Base-by-base conservation (phyloP, 768 basidiomycete genomes). In the Gloeophyllum trabeum region DNA sequence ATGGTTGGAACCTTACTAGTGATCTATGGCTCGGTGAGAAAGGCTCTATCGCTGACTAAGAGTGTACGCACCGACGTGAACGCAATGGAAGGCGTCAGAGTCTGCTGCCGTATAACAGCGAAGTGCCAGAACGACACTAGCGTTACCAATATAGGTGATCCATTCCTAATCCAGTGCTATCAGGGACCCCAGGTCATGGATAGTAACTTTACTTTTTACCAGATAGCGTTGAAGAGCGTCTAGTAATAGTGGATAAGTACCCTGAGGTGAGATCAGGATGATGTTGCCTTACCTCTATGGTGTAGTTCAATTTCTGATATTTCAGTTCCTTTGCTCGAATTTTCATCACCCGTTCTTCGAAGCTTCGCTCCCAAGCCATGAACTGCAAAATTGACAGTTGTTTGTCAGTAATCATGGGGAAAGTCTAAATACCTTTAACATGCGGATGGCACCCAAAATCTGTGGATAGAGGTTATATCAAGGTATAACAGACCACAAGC, bases 321-420 rank as follows among this genome's bases (percentile, higher is more conserved):
- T 78, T 79, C 19, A 96, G 66, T 58, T 96, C 91, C 49, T 77
- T 81, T 34, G 78, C 77, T 20, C 91, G 75, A 45, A 94, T 67
- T 40, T 72, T 76, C 41, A 83, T 57, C 1, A 92, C 79, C 6
- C 70, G 71, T 19, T 69, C 66, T 60, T 94, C 91, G 51, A 93
- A 93, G 54, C 77, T 88, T 20, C 91, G 78, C 58, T 96, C 91
- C 91, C 79, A 81, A 13, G 89, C 91, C 89, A 94, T 93, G 61
- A 93, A 96, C 79, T 83, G 51, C 24, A 42, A 28, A 19, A 18
- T 10, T 4, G 6, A 40, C 5, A 19, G 23, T 16, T 35, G 32
- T 36, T 19, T 40, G 2, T 47, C 3, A 44, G 25, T 4, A 39
- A 42, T 41, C 43, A 41, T 36, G 13, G 25, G 24, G 1, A 18